Evolutionary conservation across 2,329 filamentous ascomycete genomes (phyloP), one percentile per base, ranked within the genome.

Genomic region (Alternaria brassicicola): DNA sequence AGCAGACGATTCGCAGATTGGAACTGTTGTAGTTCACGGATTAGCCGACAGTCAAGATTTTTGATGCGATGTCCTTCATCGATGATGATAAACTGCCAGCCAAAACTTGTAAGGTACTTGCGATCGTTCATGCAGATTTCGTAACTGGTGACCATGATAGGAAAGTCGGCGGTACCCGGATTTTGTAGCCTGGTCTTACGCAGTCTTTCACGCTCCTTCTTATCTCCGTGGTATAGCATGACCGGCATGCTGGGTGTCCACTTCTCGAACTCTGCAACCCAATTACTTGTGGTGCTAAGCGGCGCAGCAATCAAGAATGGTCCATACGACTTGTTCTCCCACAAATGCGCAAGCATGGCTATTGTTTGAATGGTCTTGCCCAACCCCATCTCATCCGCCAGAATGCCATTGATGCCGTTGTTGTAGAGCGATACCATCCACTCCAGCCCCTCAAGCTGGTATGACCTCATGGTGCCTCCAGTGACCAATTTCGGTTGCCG

Each of bases 11-110:
- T 97, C 0, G 93, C 92, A 0, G 94, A 98, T 23, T 89, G 88
- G 71, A 98, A 98, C 0, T 90, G 89, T 63, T 95, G 88, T 0
- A 99, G 80, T 65, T 97, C 92, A 46, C 92, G 89, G 63, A 98
- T 97, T 0, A 99, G 83, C 57, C 92, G 91, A 28, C 94, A 96
- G 48, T 98, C 93, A 62, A 96, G 89, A 64, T 99, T 99, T 81
- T 99, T 99, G 84, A 99, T 88, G 1, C 95, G 89, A 74, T 99
- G 95, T 0, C 95, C 95, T 78, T 99, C 95, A 67, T 99, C 94
- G 61, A 99, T 96, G 65, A 99, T 95, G 70, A 99, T 97, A 68
- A 97, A 97, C 52, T 96, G 92, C 95, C 95, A 99, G 33, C 93
- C 89, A 55, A 96, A 94, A 56, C 90, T 89, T 0, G 88, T 88